phyloP scores from a whole-genome alignment of 495 filamentous ascomycete species.

The Hypoxylon rickii region DNA sequence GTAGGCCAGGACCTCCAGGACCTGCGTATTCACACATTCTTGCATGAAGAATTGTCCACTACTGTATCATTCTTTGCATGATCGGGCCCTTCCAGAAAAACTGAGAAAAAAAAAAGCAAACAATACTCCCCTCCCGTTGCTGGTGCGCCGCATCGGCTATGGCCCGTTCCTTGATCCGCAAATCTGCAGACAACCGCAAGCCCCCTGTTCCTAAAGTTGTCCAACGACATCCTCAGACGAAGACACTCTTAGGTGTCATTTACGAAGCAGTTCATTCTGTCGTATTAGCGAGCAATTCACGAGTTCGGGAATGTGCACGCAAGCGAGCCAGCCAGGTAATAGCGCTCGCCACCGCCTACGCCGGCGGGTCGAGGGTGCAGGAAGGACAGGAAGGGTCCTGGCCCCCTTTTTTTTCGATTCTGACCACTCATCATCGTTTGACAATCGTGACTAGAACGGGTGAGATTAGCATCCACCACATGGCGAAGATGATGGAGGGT shows the following conservation, averaged over 20 bases:
- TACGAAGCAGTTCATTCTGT: slow-evolving; percentile 7
- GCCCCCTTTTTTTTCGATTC: slow-evolving; percentile 25
- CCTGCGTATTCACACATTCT: slow-evolving; percentile 24
- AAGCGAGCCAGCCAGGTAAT: slow-evolving; percentile 10
- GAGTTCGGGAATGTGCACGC: slow-evolving; percentile 22
- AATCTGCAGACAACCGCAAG: slow-evolving; percentile 39
- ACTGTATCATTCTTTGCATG: slow-evolving; percentile 37
- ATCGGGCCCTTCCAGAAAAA: slow-evolving; percentile 26
- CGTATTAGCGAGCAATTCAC: slow-evolving; percentile 19
- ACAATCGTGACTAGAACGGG: slow-evolving; percentile 79
- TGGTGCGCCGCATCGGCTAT: slow-evolving; percentile 42
- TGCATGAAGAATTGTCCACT: slow-evolving; percentile 30
- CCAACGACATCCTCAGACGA: slow-evolving; percentile 38
- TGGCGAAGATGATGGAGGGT: slow-evolving; percentile 8
- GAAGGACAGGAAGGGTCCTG: slow-evolving; percentile 16
- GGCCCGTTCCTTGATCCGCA: slow-evolving; percentile 40
- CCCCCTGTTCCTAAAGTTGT: slow-evolving; percentile 37
- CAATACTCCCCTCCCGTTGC: slow-evolving; percentile 30
- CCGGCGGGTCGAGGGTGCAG: slow-evolving; percentile 21
- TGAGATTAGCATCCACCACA: slow-evolving; percentile 36
- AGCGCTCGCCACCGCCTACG: slow-evolving; percentile 11
- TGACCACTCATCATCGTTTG: slow-evolving; percentile 77
- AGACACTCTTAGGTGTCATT: slow-evolving; percentile 23
- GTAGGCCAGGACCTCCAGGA: slow-evolving; percentile 28
- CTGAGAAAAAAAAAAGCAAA: slow-evolving; percentile 29